phyloP scores from a whole-genome alignment of 2,329 filamentous ascomycete genomes.

The Colletotrichum sp. region DNA sequence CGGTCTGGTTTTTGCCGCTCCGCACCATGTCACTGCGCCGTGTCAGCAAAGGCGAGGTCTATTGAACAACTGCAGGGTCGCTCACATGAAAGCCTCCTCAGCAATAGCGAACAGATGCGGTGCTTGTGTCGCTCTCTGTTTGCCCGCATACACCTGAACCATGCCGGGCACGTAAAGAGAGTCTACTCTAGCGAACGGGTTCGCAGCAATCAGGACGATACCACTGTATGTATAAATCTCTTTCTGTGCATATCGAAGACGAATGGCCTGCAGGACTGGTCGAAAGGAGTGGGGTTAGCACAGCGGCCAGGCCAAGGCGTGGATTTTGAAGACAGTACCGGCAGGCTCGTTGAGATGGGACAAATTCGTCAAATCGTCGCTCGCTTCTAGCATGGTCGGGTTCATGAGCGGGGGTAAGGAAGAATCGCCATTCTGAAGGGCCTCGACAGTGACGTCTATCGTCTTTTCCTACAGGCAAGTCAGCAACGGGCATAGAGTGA shows the following conservation, averaged over 20 bases:
- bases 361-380: conserved; percentile 95
- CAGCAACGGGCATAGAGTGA: background rate
- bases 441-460: conserved; percentile 77
- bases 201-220: conserved; percentile 97
- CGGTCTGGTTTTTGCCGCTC: conserved; percentile 94
- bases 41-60: conserved; percentile 37
- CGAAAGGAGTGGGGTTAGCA: conserved; percentile 14
- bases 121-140: conserved; percentile 93
- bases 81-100: conserved; percentile 96
- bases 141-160: conserved; percentile 99
- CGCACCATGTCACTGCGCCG: conserved; percentile 86
- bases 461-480: conserved; percentile 68
- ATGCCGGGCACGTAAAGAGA: conserved; percentile 98
- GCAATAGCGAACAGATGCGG: conserved; percentile 98
- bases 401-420: conserved; percentile 95
- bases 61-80: background rate
- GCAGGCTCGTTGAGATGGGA: conserved; percentile 98
- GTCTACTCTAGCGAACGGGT: conserved; percentile 96
- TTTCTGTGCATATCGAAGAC: conserved; percentile 95
- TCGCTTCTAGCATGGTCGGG: conserved; percentile 96
- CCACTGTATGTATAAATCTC: conserved; percentile 99
- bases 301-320: background rate
- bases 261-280: conserved; percentile 93
- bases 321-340: conserved; percentile 57
- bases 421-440: conserved; percentile 77